Evolutionary conservation across 75 land plant species (phyloP), one percentile per base, ranked within the genome.

Genomic region (Picea sitchensis): DNA sequence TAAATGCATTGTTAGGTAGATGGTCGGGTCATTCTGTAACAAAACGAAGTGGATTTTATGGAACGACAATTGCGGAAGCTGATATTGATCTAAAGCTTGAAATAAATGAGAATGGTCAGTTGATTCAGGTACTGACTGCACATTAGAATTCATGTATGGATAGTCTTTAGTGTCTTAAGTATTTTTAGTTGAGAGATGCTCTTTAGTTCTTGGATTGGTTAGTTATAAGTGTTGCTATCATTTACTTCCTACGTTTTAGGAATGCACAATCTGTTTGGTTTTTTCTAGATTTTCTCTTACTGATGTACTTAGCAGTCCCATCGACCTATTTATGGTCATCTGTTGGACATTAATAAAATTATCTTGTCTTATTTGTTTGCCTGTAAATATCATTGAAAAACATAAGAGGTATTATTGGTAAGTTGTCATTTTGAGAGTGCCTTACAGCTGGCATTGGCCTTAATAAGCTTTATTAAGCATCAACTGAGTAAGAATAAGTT

Each of bases 41-140:
- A 58, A 91, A 89, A 79, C 86, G 99, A 69, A 93, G 94, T 80
- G 98, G 99, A 51, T 89, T 93, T 65, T 97, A 97, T 85, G 98
- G 98, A 47, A 86, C 98, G 7, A 93, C 99, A 81, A 83, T 90
- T 74, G 86, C 90, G 36, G 91, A 93, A 79, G 89, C 91, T 65
- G 91, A 95, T 80, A 82, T 91, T 18, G 56, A 83, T 41, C 80
- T 91, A 26, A 59, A 31, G 12, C 88, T 90, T 83, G 88, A 90
- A 82, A 84, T 84, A 80, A 81, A 88, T 71, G 91, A 91, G 9
- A 83, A 89, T 61, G 94, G 93, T 32, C 88, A 84, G 54, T 67
- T 97, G 18, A 83, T 88, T 77, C 98, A 95, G 98, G 99, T 95
- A 51, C 63, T 36, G 23, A 14, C 57, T 61, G 13, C 32, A 8